Conservation (phyloP, 257 asterid genomes). For the Solanum infundibuliforme region DNA sequence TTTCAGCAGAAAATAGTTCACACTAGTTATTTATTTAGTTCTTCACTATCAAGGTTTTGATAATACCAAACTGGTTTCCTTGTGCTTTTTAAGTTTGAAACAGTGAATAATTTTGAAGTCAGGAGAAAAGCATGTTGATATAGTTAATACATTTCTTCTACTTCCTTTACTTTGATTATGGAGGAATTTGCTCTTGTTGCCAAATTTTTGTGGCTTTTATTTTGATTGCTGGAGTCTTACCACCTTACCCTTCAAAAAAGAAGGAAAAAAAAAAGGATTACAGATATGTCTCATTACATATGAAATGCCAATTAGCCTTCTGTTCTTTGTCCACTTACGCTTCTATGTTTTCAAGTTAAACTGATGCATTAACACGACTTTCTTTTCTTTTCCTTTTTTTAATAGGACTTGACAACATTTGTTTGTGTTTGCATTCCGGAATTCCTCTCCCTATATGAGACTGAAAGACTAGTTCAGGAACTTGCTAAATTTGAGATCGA, state of each 20-base stretch:
- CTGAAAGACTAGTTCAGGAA: constrained; percentile 92
- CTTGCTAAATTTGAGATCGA: constrained; percentile 93
- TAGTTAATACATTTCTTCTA: not conserved
- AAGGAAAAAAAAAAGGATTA: not conserved
- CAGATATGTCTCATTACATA: not conserved
- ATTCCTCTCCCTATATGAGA: constrained; percentile 90
- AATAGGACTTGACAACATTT: constrained; percentile 87
- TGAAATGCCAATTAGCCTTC: not conserved
- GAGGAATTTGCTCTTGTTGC: not conserved
- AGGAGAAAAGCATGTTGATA: not conserved
- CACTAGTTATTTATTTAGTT: not conserved
- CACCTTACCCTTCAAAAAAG: not conserved
- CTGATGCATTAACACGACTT: not conserved
- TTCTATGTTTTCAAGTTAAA: not conserved
- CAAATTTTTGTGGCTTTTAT: not conserved
- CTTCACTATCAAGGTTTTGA: not conserved
- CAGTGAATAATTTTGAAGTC: not conserved
- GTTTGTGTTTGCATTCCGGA: constrained; percentile 95
- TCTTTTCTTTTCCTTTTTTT: not conserved
- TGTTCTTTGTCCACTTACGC: not conserved
- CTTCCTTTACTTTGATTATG: not conserved
- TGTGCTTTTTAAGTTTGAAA: not conserved
- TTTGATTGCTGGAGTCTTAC: not conserved
- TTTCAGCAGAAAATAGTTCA: not conserved
- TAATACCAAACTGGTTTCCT: not conserved